Percentiles rank a stretch among this genome's conserved stretches.
Conservation (phyloP, 2,329 filamentous ascomycete species). For the Grosmannia huntii region DNA sequence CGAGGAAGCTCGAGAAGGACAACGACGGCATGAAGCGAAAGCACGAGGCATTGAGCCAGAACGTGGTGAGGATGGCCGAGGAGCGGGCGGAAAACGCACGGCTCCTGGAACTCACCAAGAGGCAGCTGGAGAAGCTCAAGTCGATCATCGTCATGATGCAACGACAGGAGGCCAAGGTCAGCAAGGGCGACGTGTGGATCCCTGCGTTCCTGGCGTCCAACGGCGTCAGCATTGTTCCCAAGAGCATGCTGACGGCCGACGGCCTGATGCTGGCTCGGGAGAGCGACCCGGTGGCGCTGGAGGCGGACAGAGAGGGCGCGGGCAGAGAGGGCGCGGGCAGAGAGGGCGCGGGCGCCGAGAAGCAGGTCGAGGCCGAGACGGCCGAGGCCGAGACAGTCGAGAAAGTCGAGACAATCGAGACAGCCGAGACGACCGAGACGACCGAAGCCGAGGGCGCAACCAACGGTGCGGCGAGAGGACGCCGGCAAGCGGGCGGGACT, state of each 20-base stretch:
- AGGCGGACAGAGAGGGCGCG: slow-evolving; percentile 35
- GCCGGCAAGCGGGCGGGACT: slow-evolving; percentile 18
- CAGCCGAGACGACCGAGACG: not conserved
- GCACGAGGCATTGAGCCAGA: slow-evolving; percentile 84
- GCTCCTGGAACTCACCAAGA: slow-evolving; percentile 65
- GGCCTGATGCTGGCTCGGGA: not conserved
- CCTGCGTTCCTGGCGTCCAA: slow-evolving; percentile 23
- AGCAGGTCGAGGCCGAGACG: slow-evolving; percentile 8
- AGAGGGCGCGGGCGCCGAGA: slow-evolving; percentile 35
- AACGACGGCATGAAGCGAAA: slow-evolving; percentile 85
- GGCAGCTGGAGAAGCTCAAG: slow-evolving; percentile 82
- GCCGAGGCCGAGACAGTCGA: not conserved
- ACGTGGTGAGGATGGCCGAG: slow-evolving; percentile 95
- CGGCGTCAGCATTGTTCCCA: slow-evolving; percentile 20
- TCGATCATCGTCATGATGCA: slow-evolving; percentile 96
- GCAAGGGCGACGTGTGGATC: not conserved
- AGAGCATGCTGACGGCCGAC: not conserved
- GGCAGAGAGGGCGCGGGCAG: slow-evolving; percentile 33
- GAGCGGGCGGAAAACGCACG: slow-evolving; percentile 68
- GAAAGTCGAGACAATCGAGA: not conserved
- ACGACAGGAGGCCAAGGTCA: slow-evolving; percentile 54
- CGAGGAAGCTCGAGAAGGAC: slow-evolving; percentile 91
- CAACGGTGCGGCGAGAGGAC: slow-evolving; percentile 4
- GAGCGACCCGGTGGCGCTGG: slow-evolving; percentile 44
- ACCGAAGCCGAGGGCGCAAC: slow-evolving; percentile 14